phyloP scores from a whole-genome alignment of 2,329 filamentous ascomycete species.

The Lasiodiplodia sp. region DNA sequence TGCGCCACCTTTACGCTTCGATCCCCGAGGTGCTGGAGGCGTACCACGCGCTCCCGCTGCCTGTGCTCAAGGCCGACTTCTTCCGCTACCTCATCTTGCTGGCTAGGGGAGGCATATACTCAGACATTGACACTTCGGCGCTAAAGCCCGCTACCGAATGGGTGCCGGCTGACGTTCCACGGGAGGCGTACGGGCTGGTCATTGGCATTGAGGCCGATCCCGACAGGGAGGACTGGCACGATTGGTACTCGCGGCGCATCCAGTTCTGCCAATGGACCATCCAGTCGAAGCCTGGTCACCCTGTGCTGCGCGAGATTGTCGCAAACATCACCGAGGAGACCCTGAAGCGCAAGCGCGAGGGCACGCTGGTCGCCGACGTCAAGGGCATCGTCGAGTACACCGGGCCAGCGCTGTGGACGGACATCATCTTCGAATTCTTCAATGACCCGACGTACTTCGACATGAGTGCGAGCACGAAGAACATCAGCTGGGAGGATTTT shows the following conservation, averaged over 20 bases:
- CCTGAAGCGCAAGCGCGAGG: constrained; percentile 72
- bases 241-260: constrained; percentile 96
- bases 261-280: constrained; percentile 99
- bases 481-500: constrained; percentile 87
- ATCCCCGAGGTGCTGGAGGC: constrained; percentile 58
- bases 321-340: constrained; percentile 84
- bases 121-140: constrained; percentile 83
- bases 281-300: constrained; percentile 92
- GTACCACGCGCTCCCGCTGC: constrained; percentile 56
- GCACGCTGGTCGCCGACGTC: constrained; percentile 69
- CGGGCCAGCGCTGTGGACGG: constrained; percentile 93
- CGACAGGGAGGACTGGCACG: constrained; percentile 86
- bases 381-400: constrained; percentile 92
- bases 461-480: constrained; percentile 71
- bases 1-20: constrained; percentile 85
- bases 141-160: constrained; percentile 85
- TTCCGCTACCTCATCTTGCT: constrained; percentile 75
- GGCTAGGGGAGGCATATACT: constrained; percentile 81
- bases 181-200: constrained; percentile 81
- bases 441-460: constrained; percentile 91
- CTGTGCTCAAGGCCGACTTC: constrained; percentile 69
- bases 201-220: constrained; percentile 97
- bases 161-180: constrained; percentile 81
- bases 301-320: constrained; percentile 86
- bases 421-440: constrained; percentile 89